Conservation (phyloP, 2,329 filamentous ascomycete genomes). For the Curvularia eragrostidis region DNA sequence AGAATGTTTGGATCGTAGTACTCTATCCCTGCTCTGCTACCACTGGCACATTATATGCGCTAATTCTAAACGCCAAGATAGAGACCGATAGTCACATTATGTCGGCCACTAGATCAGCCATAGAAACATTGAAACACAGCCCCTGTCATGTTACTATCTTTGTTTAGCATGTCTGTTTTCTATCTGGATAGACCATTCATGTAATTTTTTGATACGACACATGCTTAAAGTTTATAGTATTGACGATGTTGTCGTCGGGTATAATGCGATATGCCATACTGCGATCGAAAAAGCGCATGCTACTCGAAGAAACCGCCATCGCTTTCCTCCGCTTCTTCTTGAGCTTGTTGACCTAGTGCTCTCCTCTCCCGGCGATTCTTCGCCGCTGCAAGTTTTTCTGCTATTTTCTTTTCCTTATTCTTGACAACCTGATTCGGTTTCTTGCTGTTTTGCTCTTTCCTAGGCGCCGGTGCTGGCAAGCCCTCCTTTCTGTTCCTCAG, state of each 20-base stretch:
- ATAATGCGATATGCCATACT: constrained; percentile 19
- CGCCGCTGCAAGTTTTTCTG: constrained; percentile 16
- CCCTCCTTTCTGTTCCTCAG: constrained; percentile 61
- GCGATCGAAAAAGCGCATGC: not conserved
- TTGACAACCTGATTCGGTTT: constrained; percentile 20
- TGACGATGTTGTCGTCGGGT: constrained; percentile 20
- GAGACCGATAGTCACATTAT: no score
- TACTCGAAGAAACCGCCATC: constrained; percentile 51
- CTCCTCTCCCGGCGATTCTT: constrained; percentile 33
- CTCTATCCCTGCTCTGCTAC: no score
- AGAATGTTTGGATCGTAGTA: no score
- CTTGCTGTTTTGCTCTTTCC: constrained; percentile 30
- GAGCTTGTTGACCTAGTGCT: constrained; percentile 24
- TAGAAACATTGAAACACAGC: not conserved
- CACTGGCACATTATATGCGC: no score
- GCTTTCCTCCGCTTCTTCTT: constrained; percentile 43
- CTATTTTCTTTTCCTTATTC: constrained; percentile 25
- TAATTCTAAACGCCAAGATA: no score
- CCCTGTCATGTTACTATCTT: not conserved
- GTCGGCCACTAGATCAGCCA: no score
- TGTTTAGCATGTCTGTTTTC: not conserved
- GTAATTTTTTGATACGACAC: not conserved
- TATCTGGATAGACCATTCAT: not conserved
- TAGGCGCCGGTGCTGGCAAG: constrained; percentile 28
- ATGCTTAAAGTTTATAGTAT: constrained; percentile 4